Conservation (phyloP, 225 moss, liverwort and hornwort genomes). For the Neckera pumila region DNA sequence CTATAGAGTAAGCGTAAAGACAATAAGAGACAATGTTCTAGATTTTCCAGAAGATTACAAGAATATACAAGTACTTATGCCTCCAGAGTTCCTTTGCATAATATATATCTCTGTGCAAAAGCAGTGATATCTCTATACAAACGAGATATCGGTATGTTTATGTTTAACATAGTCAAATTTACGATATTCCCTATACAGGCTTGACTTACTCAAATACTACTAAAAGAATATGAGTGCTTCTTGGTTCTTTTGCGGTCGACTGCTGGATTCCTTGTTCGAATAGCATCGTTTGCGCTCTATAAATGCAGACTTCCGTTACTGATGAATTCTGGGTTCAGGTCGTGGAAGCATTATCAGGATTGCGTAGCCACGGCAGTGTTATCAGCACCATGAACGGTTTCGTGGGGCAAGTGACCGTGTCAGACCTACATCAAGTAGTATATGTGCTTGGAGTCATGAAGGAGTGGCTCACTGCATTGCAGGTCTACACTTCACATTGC, state of each 20-base stretch:
- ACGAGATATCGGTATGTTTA: not conserved
- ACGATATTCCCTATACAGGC: not conserved
- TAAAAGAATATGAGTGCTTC: not conserved
- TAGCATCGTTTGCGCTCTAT: not conserved
- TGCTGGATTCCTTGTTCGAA: not conserved
- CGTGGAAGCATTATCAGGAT: slow-evolving; percentile 48
- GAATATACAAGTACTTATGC: not conserved
- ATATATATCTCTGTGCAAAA: not conserved
- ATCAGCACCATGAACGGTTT: slow-evolving; percentile 56
- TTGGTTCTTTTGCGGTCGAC: not conserved
- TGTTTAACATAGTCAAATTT: not conserved
- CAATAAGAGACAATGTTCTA: not conserved
- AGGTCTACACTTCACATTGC: slow-evolving; percentile 12
- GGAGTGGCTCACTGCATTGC: slow-evolving; percentile 66
- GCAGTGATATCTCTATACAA: not conserved
- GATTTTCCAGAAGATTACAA: not conserved
- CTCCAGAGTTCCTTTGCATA: not conserved
- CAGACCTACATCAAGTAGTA: slow-evolving; percentile 71
- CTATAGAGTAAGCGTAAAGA: not conserved
- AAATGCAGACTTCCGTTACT: not conserved
- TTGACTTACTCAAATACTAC: not conserved
- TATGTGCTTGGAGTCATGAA: slow-evolving; percentile 66
- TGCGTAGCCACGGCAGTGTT: slow-evolving; percentile 51
- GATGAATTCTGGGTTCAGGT: slow-evolving; percentile 21
- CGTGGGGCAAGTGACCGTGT: slow-evolving; percentile 49